phyloP scores from a whole-genome alignment of 768 basidiomycete species.

The Phylloporus scabripes region DNA sequence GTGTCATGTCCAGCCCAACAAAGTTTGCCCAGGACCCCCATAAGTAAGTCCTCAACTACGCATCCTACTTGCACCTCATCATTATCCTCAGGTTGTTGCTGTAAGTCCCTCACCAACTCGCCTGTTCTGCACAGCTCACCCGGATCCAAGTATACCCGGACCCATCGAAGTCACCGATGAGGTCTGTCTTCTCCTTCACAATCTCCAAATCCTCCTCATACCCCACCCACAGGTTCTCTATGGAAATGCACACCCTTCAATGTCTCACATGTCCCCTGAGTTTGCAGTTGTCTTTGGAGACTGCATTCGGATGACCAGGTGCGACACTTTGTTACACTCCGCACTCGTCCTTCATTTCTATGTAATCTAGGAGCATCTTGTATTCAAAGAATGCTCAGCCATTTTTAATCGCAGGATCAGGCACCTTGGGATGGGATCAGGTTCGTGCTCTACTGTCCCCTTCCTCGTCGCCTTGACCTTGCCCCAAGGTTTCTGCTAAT shows the following conservation, averaged over 20 bases:
- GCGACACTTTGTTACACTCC: conserved; percentile 1
- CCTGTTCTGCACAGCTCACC: not conserved
- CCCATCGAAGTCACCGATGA: conserved; percentile 63
- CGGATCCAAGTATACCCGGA: conserved; percentile 47
- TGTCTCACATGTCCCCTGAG: conserved; percentile 85
- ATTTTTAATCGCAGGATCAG: conserved; percentile 90
- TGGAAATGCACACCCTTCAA: conserved; percentile 88
- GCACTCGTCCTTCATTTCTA: not conserved
- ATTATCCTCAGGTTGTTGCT: conserved; percentile 41
- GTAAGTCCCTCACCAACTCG: conserved; percentile 24
- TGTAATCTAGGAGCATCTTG: conserved; percentile 55
- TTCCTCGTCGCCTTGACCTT: conserved; percentile 1
- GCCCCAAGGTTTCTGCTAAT: conserved; percentile 76
- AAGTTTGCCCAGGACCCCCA: conserved; percentile 38
- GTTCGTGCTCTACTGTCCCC: conserved; percentile 31
- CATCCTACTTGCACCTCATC: conserved; percentile 21
- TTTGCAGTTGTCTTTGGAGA: conserved; percentile 88
- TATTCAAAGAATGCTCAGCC: conserved; percentile 78
- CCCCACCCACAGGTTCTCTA: conserved; percentile 58
- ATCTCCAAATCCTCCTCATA: not conserved
- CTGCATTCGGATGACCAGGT: conserved; percentile 80
- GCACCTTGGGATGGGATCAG: conserved; percentile 97
- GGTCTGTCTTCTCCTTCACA: conserved; percentile 26
- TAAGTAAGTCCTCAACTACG: conserved; percentile 35
- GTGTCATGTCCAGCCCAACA: conserved; percentile 16